Percentiles rank a stretch among this genome's conserved stretches.
These are phyloP conservation scores for Pleurotus tuoliensis DNA, from an alignment of 768 basidiomycete genomes.

Conservation along the genomic window DNA sequence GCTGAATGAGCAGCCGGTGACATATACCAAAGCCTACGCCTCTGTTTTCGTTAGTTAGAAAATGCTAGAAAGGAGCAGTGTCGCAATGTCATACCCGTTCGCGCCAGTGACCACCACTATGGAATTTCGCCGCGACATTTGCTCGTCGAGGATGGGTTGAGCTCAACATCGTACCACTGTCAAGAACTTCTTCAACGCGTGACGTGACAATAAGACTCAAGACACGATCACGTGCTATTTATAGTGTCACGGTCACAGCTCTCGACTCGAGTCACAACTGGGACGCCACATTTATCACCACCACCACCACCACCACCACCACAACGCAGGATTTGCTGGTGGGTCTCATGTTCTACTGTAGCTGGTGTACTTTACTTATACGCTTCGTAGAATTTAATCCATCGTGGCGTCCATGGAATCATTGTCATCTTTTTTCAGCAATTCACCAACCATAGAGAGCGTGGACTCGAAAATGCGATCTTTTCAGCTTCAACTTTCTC, in stretches of 20 bases:
- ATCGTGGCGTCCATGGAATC: no score
- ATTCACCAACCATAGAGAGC: background rate
- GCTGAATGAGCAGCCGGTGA: slow-evolving; percentile 68
- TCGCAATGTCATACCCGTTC: slow-evolving; percentile 40
- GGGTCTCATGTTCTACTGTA: no score
- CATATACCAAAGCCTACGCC: slow-evolving; percentile 85
- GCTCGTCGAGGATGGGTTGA: slow-evolving; percentile 3
- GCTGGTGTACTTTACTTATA: no score
- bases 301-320: no score
- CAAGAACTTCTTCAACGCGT: background rate
- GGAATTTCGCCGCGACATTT: slow-evolving; percentile 27
- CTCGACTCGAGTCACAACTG: no score
- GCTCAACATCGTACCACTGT: background rate
- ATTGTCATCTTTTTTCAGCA: background rate
- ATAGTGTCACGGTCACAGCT: background rate
- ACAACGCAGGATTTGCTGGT: no score
- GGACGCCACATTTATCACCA: no score
- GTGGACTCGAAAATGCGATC: background rate
- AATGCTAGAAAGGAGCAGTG: slow-evolving; percentile 14
- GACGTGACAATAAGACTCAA: background rate
- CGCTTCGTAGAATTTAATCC: no score
- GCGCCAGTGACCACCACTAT: slow-evolving; percentile 69
- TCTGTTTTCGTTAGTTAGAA: slow-evolving; percentile 31
- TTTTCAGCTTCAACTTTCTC: background rate
- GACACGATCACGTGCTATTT: slow-evolving; percentile 6